phyloP scores from a whole-genome alignment of 306 rosid genomes.

The Psophocarpus tetragonolobus region DNA sequence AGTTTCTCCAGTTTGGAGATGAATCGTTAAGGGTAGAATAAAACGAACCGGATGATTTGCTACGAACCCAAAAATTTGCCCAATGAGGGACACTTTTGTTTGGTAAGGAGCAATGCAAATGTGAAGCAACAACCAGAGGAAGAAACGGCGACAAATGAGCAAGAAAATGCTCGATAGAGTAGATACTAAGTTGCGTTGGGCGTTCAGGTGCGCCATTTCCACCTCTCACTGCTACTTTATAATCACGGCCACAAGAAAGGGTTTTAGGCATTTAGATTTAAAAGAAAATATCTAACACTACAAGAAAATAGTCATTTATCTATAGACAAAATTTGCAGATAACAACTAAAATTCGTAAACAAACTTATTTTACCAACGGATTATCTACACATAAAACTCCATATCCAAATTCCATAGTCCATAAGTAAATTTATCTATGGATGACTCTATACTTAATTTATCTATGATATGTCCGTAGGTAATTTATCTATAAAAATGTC shows the following conservation, averaged over 20 bases:
- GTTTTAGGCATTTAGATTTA: too few relatives aligned
- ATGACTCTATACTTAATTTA: too few relatives aligned
- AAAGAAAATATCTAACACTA: too few relatives aligned
- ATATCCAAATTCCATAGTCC: too few relatives aligned
- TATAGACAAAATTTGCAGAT: too few relatives aligned
- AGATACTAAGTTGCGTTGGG: slow-evolving; percentile 61
- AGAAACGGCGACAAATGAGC: slow-evolving; percentile 42
- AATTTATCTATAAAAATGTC: too few relatives aligned
- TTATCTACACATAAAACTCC: too few relatives aligned
- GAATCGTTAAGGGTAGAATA: slow-evolving; percentile 83
- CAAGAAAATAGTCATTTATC: too few relatives aligned
- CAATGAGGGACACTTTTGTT: slow-evolving; percentile 36
- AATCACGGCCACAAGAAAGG: neutral
- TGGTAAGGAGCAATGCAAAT: slow-evolving; percentile 40
- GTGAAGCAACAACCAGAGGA: slow-evolving; percentile 52
- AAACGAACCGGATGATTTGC: slow-evolving; percentile 64
- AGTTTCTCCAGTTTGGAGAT: slow-evolving; percentile 88
- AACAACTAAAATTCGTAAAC: too few relatives aligned
- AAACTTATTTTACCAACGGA: too few relatives aligned
- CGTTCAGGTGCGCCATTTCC: slow-evolving; percentile 64
- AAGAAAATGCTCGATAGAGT: slow-evolving; percentile 46
- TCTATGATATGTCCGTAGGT: too few relatives aligned
- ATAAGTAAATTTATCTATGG: too few relatives aligned
- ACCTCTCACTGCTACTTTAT: neutral
- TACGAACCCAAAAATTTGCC: slow-evolving; percentile 39